Percentiles rank a stretch among this genome's conserved stretches.
These are phyloP conservation scores for Emergomyces pasteurianus DNA, from an alignment of 2,329 filamentous ascomycete species.

Conservation along the genomic window DNA sequence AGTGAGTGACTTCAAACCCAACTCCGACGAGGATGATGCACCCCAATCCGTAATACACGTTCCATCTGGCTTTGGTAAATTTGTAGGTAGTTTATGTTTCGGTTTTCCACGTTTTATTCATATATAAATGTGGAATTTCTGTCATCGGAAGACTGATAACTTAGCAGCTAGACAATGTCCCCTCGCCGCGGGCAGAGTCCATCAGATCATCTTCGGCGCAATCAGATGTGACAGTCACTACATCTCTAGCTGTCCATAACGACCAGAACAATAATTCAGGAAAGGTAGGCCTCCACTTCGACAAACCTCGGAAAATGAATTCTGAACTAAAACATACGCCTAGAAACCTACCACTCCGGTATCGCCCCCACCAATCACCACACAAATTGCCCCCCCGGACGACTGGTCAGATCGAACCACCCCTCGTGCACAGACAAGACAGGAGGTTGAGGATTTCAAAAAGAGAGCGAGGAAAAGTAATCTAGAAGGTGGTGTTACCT, in stretches of 20 bases:
- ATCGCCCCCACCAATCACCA: conserved; percentile 61
- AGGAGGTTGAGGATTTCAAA: conserved; percentile 53
- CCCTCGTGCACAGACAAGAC: conserved; percentile 69
- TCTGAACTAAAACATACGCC: conserved; percentile 4
- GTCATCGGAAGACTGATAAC: conserved; percentile 1
- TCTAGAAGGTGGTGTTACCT: conserved; percentile 54
- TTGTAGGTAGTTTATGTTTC: conserved; percentile 45
- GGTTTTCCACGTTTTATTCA: not conserved
- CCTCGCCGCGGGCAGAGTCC: conserved; percentile 9
- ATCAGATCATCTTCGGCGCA: conserved; percentile 18
- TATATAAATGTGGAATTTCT: not conserved
- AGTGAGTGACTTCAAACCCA: conserved; percentile 13
- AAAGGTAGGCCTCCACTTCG: conserved; percentile 9
- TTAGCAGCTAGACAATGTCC: conserved; percentile 7
- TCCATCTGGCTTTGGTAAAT: conserved; percentile 67
- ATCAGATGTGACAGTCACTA: conserved; percentile 25
- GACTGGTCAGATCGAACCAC: conserved; percentile 62
- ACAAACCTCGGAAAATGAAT: not conserved
- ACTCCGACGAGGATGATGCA: conserved; percentile 53
- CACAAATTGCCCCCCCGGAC: conserved; percentile 53
- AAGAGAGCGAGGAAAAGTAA: conserved; percentile 52
- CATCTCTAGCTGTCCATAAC: conserved; percentile 24
- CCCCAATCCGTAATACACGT: conserved; percentile 86
- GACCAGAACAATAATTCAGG: conserved; percentile 20
- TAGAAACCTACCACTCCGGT: conserved; percentile 33